phyloP scores from a whole-genome alignment of 768 basidiomycete genomes.

The Dacryopinax spathularia region DNA sequence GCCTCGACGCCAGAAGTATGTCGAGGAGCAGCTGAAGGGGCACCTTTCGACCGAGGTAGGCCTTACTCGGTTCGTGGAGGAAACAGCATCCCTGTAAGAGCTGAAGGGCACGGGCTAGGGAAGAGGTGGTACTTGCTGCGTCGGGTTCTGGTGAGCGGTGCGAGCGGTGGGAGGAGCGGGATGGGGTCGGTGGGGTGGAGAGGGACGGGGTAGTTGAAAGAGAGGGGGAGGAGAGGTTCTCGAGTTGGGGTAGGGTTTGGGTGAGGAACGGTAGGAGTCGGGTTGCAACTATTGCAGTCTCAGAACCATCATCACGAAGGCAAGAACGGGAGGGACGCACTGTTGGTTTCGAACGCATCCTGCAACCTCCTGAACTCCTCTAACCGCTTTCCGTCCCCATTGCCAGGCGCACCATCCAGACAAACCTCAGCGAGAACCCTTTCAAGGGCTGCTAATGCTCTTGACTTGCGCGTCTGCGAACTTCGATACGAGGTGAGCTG shows the following conservation, averaged over 20 bases:
- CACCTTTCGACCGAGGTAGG: conserved; percentile 50
- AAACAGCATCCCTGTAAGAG: conserved; percentile 66
- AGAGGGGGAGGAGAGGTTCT: conserved; percentile 26
- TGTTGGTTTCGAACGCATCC: conserved; percentile 69
- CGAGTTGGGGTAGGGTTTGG: conserved; percentile 11
- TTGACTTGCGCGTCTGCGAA: conserved; percentile 36
- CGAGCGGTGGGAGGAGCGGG: neutral
- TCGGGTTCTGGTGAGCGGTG: conserved; percentile 29
- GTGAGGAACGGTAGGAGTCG: conserved; percentile 52
- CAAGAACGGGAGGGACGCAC: conserved; percentile 30
- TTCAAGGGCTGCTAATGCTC: conserved; percentile 39
- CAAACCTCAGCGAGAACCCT: conserved; percentile 31
- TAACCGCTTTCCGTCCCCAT: no score
- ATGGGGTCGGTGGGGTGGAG: neutral
- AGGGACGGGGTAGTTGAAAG: neutral
- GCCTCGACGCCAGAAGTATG: conserved; percentile 33
- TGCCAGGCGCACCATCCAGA: no score
- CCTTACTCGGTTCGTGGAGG: conserved; percentile 53
- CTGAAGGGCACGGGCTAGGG: conserved; percentile 45
- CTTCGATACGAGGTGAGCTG: conserved; percentile 54
- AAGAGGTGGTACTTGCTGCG: conserved; percentile 31
- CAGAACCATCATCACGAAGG: neutral
- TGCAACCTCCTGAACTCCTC: conserved; percentile 51
- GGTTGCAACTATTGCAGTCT: conserved; percentile 41
- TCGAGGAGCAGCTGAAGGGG: conserved; percentile 63